Base-by-base conservation (phyloP, 495 filamentous ascomycete genomes). In the Penicillium paradoxum region DNA sequence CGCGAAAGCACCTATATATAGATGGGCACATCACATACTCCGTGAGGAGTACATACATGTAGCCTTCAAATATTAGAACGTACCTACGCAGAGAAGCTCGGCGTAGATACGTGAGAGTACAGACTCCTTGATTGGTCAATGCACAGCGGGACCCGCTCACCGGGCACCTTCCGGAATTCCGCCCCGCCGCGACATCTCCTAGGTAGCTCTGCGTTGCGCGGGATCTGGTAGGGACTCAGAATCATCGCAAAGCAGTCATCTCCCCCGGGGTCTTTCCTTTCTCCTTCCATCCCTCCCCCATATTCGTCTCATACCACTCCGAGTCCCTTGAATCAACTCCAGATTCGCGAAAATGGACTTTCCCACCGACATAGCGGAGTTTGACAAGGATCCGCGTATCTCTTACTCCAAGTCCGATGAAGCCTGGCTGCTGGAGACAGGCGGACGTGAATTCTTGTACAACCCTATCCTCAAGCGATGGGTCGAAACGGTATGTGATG, bases 381-480 rank as follows among this genome's bases (percentile, higher is more conserved):
- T 97, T 66, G 84, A 87, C 53, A 72, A 73, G 50, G 92, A 97
- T 64, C 79, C 86, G 19, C 88, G 92, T 54, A 86, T 97, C 56
- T 91, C 89, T 0, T 96, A 83, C 72, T 93, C 88, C 3, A 87
- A 83, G 61, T 71, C 88, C 46, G 85, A 91, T 68, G 74, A 83
- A 54, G 92, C 88, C 62, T 91, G 84, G 69, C 81, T 91, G 19
- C 80, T 95, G 0, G 91, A 96, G 49, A 83, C 89, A 14, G 83
- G 91, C 67, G 91, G 89, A 18, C 76, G 82, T 44, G 91, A 97
- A 62, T 96, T 84, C 70, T 87, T 90, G 60, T 97, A 81, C 70
- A 83, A 93, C 67, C 73, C 77, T 10, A 78, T 68, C 11, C 62
- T 87, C 50, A 84, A 82, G 73, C 81, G 88, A 71, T 97, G 92